Evolutionary conservation across 2,329 filamentous ascomycete genomes (phyloP).

Genomic region (Neurospora sp.): DNA sequence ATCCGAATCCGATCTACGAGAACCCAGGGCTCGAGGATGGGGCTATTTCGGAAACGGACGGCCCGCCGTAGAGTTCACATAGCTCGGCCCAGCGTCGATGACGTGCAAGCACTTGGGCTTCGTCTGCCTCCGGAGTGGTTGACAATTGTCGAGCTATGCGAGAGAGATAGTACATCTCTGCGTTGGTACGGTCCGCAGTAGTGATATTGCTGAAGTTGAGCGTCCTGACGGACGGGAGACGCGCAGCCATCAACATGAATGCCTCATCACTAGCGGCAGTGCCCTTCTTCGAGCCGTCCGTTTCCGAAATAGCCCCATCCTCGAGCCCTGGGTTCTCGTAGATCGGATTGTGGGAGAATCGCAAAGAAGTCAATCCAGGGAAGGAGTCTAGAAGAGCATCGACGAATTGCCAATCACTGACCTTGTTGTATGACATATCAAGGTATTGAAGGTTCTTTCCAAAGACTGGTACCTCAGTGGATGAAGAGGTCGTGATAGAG

Average conservation of each 20-base stretch:
- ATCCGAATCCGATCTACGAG: too few species aligned
- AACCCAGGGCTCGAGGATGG: too few species aligned
- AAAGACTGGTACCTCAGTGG: slow-evolving; percentile 36
- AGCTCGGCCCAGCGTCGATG: slow-evolving; percentile 69
- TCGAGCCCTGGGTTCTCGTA: slow-evolving; percentile 45
- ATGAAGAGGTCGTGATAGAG: slow-evolving; percentile 23
- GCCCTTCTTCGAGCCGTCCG: slow-evolving; percentile 24
- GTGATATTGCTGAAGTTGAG: slow-evolving; percentile 70
- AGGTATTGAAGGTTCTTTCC: slow-evolving; percentile 49
- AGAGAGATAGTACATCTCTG: slow-evolving; percentile 87
- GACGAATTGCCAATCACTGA: slow-evolving; percentile 64
- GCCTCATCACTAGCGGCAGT: slow-evolving; percentile 60
- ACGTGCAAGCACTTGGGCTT: slow-evolving; percentile 43
- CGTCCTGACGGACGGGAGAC: slow-evolving; percentile 54
- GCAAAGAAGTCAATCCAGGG: slow-evolving; percentile 64
- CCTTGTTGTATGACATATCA: slow-evolving; percentile 64
- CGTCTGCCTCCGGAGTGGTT: slow-evolving; percentile 42
- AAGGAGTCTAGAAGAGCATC: slow-evolving; percentile 58
- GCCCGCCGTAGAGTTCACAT: too few species aligned
- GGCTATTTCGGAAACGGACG: too few species aligned
- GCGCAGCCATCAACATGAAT: slow-evolving; percentile 79
- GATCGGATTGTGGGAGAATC: slow-evolving; percentile 79
- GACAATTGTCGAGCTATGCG: slow-evolving; percentile 70
- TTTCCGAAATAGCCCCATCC: slow-evolving; percentile 4
- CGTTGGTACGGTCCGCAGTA: slow-evolving; percentile 67